These are phyloP conservation scores for Fusarium sp. DNA, from an alignment of 2,329 filamentous ascomycete genomes.

Conservation along the genomic window DNA sequence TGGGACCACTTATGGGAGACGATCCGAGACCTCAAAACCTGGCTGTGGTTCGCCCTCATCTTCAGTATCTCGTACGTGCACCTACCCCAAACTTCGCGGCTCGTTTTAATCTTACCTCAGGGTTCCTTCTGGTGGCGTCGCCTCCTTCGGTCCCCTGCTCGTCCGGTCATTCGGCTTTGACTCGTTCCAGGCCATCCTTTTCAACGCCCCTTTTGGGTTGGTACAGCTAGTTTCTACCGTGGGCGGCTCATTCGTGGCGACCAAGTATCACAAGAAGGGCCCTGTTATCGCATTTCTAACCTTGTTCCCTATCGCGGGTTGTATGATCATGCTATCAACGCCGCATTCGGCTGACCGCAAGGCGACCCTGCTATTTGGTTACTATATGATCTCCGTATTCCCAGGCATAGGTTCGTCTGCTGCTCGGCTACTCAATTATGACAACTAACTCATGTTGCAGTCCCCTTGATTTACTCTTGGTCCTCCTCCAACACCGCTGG, in stretches of 20 bases:
- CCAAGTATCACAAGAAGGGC: slow-evolving; percentile 61
- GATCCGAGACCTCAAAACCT: slow-evolving; percentile 49
- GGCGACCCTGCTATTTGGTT: slow-evolving; percentile 61
- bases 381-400: slow-evolving; percentile 52
- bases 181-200: slow-evolving; percentile 63
- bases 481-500: slow-evolving; percentile 67
- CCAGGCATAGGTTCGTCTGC: not conserved
- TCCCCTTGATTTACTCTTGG: slow-evolving; percentile 62
- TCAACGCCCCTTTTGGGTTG: slow-evolving; percentile 68
- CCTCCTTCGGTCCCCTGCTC: slow-evolving; percentile 67
- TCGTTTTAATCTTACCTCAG: slow-evolving; percentile 37
- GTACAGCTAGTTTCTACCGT: slow-evolving; percentile 70
- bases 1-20: slow-evolving; percentile 52
- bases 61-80: slow-evolving; percentile 56
- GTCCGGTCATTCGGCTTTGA: slow-evolving; percentile 66
- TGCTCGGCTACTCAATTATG: not conserved
- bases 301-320: slow-evolving; percentile 58
- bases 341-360: slow-evolving; percentile 54
- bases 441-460: not conserved
- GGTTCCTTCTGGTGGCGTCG: slow-evolving; percentile 57
- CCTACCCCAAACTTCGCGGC: not conserved
- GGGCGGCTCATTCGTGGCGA: slow-evolving; percentile 61
- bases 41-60: slow-evolving; percentile 54
- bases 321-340: slow-evolving; percentile 60
- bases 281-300: slow-evolving; percentile 62